Percentiles rank a stretch among this genome's conserved stretches.
Conservation (phyloP, 495 filamentous ascomycete species). For the Annulohypoxylon moriforme region DNA sequence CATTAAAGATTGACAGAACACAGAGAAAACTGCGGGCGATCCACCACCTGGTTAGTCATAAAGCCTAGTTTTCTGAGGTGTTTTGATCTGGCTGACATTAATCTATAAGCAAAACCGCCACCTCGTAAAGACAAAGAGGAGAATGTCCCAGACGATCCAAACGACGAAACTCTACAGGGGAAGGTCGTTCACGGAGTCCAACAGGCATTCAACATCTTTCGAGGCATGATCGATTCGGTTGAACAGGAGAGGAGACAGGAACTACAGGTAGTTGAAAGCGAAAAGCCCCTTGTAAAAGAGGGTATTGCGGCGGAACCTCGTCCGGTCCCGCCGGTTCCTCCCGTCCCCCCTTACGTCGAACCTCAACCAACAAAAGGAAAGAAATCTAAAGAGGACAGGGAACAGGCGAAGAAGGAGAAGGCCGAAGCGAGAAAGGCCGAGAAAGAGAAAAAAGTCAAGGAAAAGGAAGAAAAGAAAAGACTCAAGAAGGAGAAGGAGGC, state of each 20-base stretch:
- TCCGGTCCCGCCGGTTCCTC: not conserved
- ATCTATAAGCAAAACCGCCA: conserved; percentile 15
- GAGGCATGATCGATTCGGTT: conserved; percentile 12
- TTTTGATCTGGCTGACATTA: conserved; percentile 6
- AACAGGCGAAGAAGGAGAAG: conserved; percentile 23
- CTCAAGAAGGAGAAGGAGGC: conserved; percentile 32
- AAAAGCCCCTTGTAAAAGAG: conserved; percentile 11
- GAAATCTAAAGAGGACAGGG: conserved; percentile 22
- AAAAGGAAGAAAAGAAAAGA: conserved; percentile 40
- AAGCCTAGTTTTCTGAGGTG: not conserved
- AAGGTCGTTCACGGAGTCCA: conserved; percentile 26
- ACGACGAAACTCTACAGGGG: conserved; percentile 17
- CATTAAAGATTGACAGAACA: not conserved
- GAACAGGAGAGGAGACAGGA: conserved; percentile 2
- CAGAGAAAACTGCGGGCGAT: not conserved
- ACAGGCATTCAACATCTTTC: conserved; percentile 21
- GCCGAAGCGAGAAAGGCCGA: conserved; percentile 32
- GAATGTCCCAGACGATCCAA: not conserved
- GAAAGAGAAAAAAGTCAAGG: conserved; percentile 42
- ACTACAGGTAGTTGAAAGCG: too few relatives aligned
- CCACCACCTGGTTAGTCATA: conserved; percentile 6
- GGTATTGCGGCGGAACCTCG: not conserved
- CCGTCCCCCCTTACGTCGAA: conserved; percentile 14
- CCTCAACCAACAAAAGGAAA: conserved; percentile 3
- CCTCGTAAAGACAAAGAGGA: not conserved